Conservation (phyloP, 768 basidiomycete species). For the Galerina sulciceps region DNA sequence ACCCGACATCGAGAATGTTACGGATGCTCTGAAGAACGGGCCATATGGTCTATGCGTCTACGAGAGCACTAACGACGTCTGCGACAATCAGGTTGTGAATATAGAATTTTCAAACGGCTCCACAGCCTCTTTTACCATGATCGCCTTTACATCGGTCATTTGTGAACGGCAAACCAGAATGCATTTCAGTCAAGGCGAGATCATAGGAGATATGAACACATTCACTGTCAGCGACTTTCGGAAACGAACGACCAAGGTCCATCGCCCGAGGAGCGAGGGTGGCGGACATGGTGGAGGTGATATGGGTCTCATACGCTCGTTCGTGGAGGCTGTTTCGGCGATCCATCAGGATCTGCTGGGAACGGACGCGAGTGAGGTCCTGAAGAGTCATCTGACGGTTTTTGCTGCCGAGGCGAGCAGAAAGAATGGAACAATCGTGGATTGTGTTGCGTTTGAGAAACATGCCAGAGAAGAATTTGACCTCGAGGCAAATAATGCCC, state of each 20-base stretch:
- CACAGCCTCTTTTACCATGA: conserved; percentile 89
- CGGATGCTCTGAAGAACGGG: conserved; percentile 66
- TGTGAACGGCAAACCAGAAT: conserved; percentile 85
- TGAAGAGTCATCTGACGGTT: conserved; percentile 81
- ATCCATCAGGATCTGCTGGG: conserved; percentile 68
- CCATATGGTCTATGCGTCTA: conserved; percentile 88
- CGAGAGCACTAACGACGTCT: conserved; percentile 84
- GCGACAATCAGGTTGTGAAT: conserved; percentile 91
- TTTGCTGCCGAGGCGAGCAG: conserved; percentile 88
- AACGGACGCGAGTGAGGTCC: conserved; percentile 68
- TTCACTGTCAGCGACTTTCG: conserved; percentile 84
- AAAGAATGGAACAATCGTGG: conserved; percentile 67
- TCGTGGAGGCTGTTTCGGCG: conserved; percentile 74
- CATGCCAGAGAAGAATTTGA: conserved; percentile 21
- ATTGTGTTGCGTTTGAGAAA: conserved; percentile 70
- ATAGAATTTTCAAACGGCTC: conserved; percentile 82
- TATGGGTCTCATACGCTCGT: conserved; percentile 71
- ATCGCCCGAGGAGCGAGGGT: conserved; percentile 58
- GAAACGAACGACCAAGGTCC: conserved; percentile 46
- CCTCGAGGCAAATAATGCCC: neutral
- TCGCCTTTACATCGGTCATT: conserved; percentile 78
- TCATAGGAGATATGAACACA: conserved; percentile 81
- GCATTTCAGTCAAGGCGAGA: conserved; percentile 87
- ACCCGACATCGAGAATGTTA: conserved; percentile 87
- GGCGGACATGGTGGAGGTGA: conserved; percentile 89